Evolutionary conservation across 1,139 yeast genomes (phyloP).

Genomic region (Scheffersomyces lignicola): DNA sequence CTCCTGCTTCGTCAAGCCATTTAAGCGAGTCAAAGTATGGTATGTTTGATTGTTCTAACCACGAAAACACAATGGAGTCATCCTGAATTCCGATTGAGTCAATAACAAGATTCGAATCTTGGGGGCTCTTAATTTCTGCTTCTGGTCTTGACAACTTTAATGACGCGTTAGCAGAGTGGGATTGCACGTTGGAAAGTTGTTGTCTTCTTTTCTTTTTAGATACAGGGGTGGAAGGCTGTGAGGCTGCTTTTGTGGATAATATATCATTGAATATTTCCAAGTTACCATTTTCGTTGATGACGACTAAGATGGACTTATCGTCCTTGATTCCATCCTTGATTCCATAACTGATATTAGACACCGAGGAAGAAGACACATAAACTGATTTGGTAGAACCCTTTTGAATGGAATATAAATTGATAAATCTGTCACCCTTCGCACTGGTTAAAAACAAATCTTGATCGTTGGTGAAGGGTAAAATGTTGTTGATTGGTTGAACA

Average conservation of each 20-base stretch:
- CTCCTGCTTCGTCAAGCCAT: slow-evolving; percentile 48
- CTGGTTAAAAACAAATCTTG: slow-evolving; percentile 58
- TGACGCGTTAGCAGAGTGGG: slow-evolving; percentile 48
- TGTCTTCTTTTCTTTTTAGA: slow-evolving; percentile 40
- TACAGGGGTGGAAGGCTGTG: slow-evolving; percentile 13
- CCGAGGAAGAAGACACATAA: slow-evolving; percentile 66
- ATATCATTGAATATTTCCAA: slow-evolving; percentile 67
- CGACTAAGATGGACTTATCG: slow-evolving; percentile 47
- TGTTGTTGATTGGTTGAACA: slow-evolving; percentile 58
- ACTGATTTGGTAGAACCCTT: slow-evolving; percentile 48
- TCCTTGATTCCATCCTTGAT: slow-evolving; percentile 29
- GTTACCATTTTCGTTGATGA: slow-evolving; percentile 66
- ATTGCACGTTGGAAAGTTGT: slow-evolving; percentile 32
- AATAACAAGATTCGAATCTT: slow-evolving; percentile 39
- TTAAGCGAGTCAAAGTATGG: slow-evolving; percentile 63
- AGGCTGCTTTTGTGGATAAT: slow-evolving; percentile 27
- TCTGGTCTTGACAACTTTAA: slow-evolving; percentile 48
- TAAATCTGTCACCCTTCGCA: slow-evolving; percentile 76
- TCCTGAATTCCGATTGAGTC: slow-evolving; percentile 39
- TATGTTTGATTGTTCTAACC: slow-evolving; percentile 72
- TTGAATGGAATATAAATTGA: slow-evolving; percentile 62
- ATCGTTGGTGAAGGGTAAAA: slow-evolving; percentile 34
- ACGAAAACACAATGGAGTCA: slow-evolving; percentile 49
- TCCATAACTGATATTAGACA: slow-evolving; percentile 43
- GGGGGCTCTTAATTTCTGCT: slow-evolving; percentile 31